Evolutionary conservation across 2,329 filamentous ascomycete species (phyloP), one percentile per base, ranked within the genome.

Genomic region (Cryphonectria naterciae): DNA sequence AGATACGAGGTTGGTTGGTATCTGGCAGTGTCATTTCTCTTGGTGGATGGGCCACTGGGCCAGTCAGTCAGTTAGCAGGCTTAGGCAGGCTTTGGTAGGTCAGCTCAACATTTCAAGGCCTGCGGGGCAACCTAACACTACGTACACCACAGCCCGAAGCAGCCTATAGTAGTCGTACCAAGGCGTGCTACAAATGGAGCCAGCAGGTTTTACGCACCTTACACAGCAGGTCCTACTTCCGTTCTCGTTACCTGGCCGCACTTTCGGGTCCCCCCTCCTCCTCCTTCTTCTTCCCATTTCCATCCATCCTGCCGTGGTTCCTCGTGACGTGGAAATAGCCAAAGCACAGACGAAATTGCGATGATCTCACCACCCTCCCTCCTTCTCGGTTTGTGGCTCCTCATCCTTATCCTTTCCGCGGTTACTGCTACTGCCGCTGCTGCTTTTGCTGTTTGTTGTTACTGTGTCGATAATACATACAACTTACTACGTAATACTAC

Each of bases 301-400:
- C 39, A 32, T 49, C 46, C 54, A 58, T 58, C 54, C 54, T 58
- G 54, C 54, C 54, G 17, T 32, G 19, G 28, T 28, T 25, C 41
- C 65, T 67, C 65, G 65, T 58, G 65, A 43, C 43, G 22, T 66
- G 46, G 43, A 66, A 54, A 54, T 56, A 43, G 49, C 19, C 41
- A 46, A 28, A 49, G 41, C 41, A 41, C 41, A 43, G 67, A 63
- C 62, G 71, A 72, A 41, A 72, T 72, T 72, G 62, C 71, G 66
- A 68, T 72, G 68, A 72, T 65, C 65, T 69, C 71, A 70, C 54
- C 46, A 49, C 22, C 46, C 46, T 46, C 22, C 46, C 46, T 46
- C 17, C 43, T 19, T 46, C 43, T 46, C 11, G 41, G 17, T 25
- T 60, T 66, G 62, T 54, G 65, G 32, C 37, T 46, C 41, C 8